Evolutionary conservation across 148 eudicot genomes (phyloP).

Genomic region (Mesembryanthemum crystallinum): DNA sequence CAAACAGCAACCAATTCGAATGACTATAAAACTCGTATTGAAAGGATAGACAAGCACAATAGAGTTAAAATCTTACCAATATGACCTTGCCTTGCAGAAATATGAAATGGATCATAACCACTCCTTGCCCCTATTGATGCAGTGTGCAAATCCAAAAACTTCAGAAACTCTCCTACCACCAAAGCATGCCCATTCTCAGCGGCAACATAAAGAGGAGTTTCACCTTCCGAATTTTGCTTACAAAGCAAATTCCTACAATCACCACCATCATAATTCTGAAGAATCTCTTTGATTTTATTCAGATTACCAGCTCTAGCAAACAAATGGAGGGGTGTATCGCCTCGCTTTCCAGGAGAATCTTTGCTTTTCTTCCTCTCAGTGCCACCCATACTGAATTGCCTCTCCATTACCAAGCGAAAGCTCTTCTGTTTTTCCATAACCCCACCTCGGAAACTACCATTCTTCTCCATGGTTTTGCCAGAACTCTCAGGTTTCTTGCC

Average conservation of each 20-base stretch:
- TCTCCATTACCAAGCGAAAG: conserved; percentile 61
- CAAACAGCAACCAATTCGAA: not conserved
- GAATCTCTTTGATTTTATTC: conserved; percentile 52
- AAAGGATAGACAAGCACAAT: not conserved
- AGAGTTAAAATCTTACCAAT: conserved; percentile 52
- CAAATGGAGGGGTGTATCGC: conserved; percentile 81
- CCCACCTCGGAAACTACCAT: conserved; percentile 44
- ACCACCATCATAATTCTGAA: conserved; percentile 49
- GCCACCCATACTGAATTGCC: conserved; percentile 75
- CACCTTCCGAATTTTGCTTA: conserved; percentile 80
- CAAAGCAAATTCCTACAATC: conserved; percentile 55
- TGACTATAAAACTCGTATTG: not conserved
- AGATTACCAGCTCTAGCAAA: conserved; percentile 82
- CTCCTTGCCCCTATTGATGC: conserved; percentile 74
- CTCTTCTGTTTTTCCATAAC: conserved; percentile 46
- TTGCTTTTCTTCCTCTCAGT: conserved; percentile 57
- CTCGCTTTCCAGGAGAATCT: conserved; percentile 90
- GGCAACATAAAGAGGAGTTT: conserved; percentile 75
- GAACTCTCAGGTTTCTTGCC: conserved; percentile 39
- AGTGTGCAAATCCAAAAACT: conserved; percentile 61
- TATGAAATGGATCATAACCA: conserved; percentile 86
- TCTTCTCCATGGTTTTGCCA: conserved; percentile 45
- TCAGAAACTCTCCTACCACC: conserved; percentile 72
- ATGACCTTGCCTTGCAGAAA: conserved; percentile 92
- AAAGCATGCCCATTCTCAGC: conserved; percentile 77